Evolutionary conservation across 78 protist genomes (phyloP).

Genomic region (Creolimax fragrantissima): DNA sequence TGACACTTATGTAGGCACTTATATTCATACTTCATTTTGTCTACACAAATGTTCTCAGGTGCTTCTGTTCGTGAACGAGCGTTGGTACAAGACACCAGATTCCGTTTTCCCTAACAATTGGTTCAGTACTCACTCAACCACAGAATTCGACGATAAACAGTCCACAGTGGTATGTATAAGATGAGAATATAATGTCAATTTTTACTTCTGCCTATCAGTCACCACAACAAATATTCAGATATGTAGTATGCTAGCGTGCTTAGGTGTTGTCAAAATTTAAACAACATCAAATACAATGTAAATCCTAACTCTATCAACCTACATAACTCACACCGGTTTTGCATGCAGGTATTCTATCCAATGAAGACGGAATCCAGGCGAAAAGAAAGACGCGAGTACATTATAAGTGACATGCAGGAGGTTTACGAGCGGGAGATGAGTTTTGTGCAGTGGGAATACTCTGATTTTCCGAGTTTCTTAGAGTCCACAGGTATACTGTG

Average conservation of each 20-base stretch:
- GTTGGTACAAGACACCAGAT: conserved; percentile 25
- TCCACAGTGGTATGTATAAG: neutral
- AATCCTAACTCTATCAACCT: too few relatives aligned
- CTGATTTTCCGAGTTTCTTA: neutral
- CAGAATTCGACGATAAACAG: neutral
- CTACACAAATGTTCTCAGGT: too few relatives aligned
- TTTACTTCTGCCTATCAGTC: neutral
- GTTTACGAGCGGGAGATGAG: neutral
- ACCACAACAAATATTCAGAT: neutral
- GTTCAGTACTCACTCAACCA: conserved; percentile 30
- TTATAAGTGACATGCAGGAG: neutral
- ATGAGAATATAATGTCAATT: neutral
- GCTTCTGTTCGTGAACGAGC: neutral
- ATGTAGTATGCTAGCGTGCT: neutral
- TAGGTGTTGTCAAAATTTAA: too few relatives aligned
- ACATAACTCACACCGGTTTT: too few relatives aligned
- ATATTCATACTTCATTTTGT: too few relatives aligned
- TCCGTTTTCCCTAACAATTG: conserved; percentile 57
- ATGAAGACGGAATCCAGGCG: conserved; percentile 27
- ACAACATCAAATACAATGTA: too few relatives aligned
- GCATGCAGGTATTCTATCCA: neutral
- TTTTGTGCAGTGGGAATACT: neutral
- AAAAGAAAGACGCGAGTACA: conserved; percentile 12
- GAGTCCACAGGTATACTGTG: conserved; percentile 37
- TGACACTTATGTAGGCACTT: too few relatives aligned